These are phyloP conservation scores for Arabidopsis hybrid DNA, from an alignment of 441 rosid species.

Conservation along the genomic window DNA sequence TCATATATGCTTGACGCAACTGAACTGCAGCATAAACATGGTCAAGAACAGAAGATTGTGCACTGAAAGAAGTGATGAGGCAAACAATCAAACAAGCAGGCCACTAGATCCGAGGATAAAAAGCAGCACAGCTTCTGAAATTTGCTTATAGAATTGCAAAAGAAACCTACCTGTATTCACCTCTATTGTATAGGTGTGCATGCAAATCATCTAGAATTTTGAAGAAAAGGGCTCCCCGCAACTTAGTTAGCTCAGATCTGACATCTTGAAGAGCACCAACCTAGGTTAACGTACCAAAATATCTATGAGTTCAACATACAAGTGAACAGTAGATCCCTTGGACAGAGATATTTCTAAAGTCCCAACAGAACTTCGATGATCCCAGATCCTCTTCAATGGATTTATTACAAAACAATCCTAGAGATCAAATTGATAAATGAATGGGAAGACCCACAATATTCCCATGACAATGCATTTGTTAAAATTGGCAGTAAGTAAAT, in stretches of 20 bases:
- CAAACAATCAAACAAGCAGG: conserved; percentile 16
- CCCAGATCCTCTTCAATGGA: conserved; percentile 21
- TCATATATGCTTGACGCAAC: conserved; percentile 77
- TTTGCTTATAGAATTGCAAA: not conserved
- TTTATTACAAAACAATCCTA: conserved; percentile 19
- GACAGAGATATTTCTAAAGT: conserved; percentile 17
- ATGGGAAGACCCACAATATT: conserved; percentile 12
- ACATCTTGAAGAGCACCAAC: conserved; percentile 99
- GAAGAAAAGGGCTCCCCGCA: conserved; percentile 86
- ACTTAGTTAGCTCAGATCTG: conserved; percentile 91
- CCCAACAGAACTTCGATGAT: conserved; percentile 22
- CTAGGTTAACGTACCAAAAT: conserved; percentile 47
- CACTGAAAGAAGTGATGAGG: conserved; percentile 23
- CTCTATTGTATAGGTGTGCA: conserved; percentile 95
- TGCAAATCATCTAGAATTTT: conserved; percentile 96
- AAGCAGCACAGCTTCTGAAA: conserved; percentile 26
- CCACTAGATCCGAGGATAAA: conserved; percentile 10
- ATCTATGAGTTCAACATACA: conserved; percentile 31
- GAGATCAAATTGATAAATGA: conserved; percentile 26
- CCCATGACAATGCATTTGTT: conserved; percentile 4
- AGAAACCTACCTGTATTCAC: conserved; percentile 81
- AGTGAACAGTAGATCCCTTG: conserved; percentile 25
- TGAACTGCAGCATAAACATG: conserved; percentile 70
- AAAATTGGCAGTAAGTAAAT: conserved; percentile 32
- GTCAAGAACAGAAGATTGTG: conserved; percentile 44